Evolutionary conservation across 495 filamentous ascomycete genomes (phyloP), one percentile per base, ranked within the genome.

Genomic region (Delitschia confertaspora): DNA sequence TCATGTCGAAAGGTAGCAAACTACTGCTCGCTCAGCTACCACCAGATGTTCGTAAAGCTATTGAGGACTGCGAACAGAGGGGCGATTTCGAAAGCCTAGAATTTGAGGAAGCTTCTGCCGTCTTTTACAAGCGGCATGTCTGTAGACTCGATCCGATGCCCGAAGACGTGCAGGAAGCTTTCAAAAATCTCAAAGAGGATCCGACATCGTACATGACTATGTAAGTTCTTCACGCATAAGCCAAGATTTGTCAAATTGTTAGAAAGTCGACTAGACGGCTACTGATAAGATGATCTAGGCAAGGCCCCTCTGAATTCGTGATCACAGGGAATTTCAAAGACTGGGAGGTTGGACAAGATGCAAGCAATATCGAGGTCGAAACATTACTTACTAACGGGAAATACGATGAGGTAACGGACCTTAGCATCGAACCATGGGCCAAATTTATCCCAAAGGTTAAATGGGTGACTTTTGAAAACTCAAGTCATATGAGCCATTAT

Each of bases 341-440:
- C 20, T 74, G 65, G 67, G 58, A 64, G 18, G 58, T 62, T 4
- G 59, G 55, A 22, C 35, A 47, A 1, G 23, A 43, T 6, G 36
- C 68, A 37, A 40, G 50, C 17, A 55, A 64, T 10, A 71, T 75
- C 31, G 53, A 51, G 3, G 66, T 57, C 0, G 50, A 58, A 1
- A 69, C 66, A 4, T 56, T 75, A 5, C 48, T 78, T 1, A 61
- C 70, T 18, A 75, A 78, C 39, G 73, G 72, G 2, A 45, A 58
- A 0, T 65, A 70, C 27, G 73, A 76, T 33, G 66, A 70, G 39
- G 66, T 66, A 1, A 62, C 67, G 36, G 71, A 74, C 42, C 55
- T 59, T 1, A 56, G 58, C 3, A 57, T 68, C 25, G 51, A 54
- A 36, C 65, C 70, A 0, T 75, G 66, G 53, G 74, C 73, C 35